A percentile compares a stretch with the other conserved stretches of the same genome.
These are phyloP conservation scores for Yamadazyma paraphyllophila DNA, from an alignment of 805 yeast genomes.

Conservation along the genomic window DNA sequence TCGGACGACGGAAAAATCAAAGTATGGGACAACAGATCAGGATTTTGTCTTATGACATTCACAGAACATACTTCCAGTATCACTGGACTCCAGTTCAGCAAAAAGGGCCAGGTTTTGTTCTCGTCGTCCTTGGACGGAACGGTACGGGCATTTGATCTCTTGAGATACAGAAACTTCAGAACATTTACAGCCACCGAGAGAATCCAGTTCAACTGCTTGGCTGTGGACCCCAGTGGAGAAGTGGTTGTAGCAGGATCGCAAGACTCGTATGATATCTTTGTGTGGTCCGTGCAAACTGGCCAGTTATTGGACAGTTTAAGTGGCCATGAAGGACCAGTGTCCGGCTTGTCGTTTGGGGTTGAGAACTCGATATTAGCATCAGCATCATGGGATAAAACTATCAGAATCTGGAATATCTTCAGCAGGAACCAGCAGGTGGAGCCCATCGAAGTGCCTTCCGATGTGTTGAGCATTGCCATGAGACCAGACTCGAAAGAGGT, in stretches of 20 bases:
- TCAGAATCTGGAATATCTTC: conserved; percentile 89
- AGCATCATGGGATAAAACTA: conserved; percentile 95
- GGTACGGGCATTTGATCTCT: conserved; percentile 93
- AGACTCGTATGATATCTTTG: conserved; percentile 85
- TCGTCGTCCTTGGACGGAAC: conserved; percentile 95
- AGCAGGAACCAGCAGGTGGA: conserved; percentile 85
- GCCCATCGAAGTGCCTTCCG: conserved; percentile 82
- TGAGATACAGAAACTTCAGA: conserved; percentile 89
- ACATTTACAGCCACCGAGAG: conserved; percentile 91
- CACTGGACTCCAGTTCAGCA: conserved; percentile 83
- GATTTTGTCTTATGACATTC: conserved; percentile 89
- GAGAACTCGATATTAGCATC: conserved; percentile 79
- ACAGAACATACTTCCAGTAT: conserved; percentile 89
- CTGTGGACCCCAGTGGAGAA: conserved; percentile 97
- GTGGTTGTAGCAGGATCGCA: conserved; percentile 92
- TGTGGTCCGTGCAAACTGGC: conserved; percentile 97
- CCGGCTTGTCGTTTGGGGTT: conserved; percentile 78
- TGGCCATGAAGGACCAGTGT: conserved; percentile 96
- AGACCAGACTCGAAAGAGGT: conserved; percentile 92
- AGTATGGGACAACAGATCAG: conserved; percentile 92
- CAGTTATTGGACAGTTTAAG: conserved; percentile 82
- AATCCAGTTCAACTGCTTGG: conserved; percentile 81
- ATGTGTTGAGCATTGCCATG: conserved; percentile 77
- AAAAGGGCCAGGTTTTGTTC: conserved; percentile 85
- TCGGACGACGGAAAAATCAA: conserved; percentile 96